These are phyloP conservation scores for Zhuliangozyma blackwelliae DNA, from an alignment of 1,139 yeast genomes.

Conservation along the genomic window DNA sequence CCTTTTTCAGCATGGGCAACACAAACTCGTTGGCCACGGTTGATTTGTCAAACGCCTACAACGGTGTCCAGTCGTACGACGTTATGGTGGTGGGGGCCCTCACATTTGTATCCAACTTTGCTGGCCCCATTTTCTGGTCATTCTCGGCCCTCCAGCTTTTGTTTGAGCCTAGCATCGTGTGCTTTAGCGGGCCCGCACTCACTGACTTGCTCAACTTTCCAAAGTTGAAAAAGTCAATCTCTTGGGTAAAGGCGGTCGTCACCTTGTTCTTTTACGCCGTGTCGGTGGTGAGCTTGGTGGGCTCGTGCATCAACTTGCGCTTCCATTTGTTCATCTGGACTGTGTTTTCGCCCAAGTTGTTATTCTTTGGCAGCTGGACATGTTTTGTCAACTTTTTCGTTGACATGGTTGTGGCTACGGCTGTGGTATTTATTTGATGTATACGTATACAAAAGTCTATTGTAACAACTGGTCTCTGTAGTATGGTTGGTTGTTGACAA, in stretches of 20 bases:
- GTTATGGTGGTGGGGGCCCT: slow-evolving; percentile 70
- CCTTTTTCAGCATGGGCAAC: slow-evolving; percentile 85
- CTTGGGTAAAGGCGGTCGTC: slow-evolving; percentile 32
- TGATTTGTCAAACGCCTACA: slow-evolving; percentile 87
- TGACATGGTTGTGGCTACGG: slow-evolving; percentile 26
- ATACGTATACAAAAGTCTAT: slow-evolving; percentile 24
- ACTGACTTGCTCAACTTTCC: slow-evolving; percentile 13
- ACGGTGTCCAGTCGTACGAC: slow-evolving; percentile 72
- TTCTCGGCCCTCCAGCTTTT: slow-evolving; percentile 47
- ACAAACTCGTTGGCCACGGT: slow-evolving; percentile 91
- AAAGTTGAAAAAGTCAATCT: slow-evolving; percentile 28
- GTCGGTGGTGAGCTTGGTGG: slow-evolving; percentile 53
- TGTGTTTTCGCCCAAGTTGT: slow-evolving; percentile 88
- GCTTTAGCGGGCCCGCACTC: slow-evolving; percentile 8
- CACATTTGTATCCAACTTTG: slow-evolving; percentile 78
- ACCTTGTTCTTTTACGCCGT: slow-evolving; percentile 53
- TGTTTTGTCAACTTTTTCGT: slow-evolving; percentile 44
- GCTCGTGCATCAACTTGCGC: slow-evolving; percentile 70
- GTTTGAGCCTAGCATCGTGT: slow-evolving; percentile 24
- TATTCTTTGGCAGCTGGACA: slow-evolving; percentile 79
- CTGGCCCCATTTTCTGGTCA: slow-evolving; percentile 84
- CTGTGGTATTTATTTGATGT: slow-evolving; percentile 11
- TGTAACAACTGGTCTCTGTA: slow-evolving; percentile 89
- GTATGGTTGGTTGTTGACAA: slow-evolving; percentile 83
- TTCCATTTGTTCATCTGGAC: slow-evolving; percentile 95